phyloP scores from a whole-genome alignment of 768 basidiomycete genomes.

The Atractiella rhizophila region DNA sequence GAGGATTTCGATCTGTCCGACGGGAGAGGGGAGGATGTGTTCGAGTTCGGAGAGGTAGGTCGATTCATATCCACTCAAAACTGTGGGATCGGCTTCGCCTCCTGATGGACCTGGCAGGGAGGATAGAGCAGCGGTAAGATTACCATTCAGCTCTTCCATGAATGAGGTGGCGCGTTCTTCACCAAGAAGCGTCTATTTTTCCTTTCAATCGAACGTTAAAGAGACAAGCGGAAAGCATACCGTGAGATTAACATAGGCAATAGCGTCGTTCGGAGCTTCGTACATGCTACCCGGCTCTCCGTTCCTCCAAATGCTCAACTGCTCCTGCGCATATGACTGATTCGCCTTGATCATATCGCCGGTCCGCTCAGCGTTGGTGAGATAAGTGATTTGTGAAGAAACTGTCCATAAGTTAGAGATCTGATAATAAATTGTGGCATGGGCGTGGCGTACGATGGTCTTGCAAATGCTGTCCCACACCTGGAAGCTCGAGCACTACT shows the following conservation, averaged over 20 bases:
- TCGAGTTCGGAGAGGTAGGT: constrained; percentile 14
- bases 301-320: constrained; percentile 10
- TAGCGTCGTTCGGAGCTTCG: constrained; percentile 40
- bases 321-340: constrained; percentile 9
- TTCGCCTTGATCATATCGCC: constrained; percentile 12
- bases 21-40: constrained; percentile 11
- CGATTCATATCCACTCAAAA: constrained; percentile 23
- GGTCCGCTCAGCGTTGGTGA: constrained; percentile 4
- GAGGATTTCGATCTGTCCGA: constrained; percentile 37
- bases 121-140: constrained; percentile 20
- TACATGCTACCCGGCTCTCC: constrained; percentile 11
- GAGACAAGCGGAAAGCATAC: too few relatives aligned
- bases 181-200: constrained; percentile 20
- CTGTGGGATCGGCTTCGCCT: constrained; percentile 26
- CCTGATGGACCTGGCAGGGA: constrained; percentile 24
- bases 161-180: background rate
- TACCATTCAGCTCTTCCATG: background rate
- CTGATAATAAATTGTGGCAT: too few relatives aligned
- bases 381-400: constrained; percentile 9
- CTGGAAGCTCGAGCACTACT: constrained; percentile 24
- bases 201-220: background rate
- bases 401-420: too few relatives aligned
- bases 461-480: constrained; percentile 26
- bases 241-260: constrained; percentile 34
- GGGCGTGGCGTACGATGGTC: too few relatives aligned